Evolutionary conservation across 768 basidiomycete species (phyloP).

Genomic region (Mycena pura): DNA sequence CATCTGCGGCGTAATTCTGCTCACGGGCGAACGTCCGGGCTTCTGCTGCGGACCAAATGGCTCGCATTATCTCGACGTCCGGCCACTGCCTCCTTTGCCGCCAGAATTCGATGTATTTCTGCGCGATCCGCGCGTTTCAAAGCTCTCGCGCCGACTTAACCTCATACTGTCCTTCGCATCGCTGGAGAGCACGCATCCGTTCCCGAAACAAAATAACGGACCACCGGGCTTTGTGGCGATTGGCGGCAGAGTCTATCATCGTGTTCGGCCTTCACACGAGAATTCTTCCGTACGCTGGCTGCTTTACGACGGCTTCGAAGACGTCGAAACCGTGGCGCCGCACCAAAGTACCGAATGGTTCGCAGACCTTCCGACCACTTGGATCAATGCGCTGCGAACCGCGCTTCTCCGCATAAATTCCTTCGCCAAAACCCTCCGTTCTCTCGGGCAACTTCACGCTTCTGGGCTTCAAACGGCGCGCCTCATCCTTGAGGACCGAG

Average conservation of each 20-base stretch:
- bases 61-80: slow-evolving; percentile 8
- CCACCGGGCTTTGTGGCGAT: slow-evolving; percentile 19
- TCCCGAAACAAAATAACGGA: slow-evolving; percentile 15
- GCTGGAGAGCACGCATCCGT: slow-evolving; percentile 22
- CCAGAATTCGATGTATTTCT: slow-evolving; percentile 25
- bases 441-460: neutral
- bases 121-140: slow-evolving; percentile 25
- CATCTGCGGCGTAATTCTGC: slow-evolving; percentile 21
- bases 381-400: neutral
- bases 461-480: neutral
- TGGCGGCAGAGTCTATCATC: slow-evolving; percentile 32
- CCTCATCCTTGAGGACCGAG: slow-evolving; percentile 22
- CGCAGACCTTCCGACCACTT: neutral
- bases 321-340: neutral
- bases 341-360: neutral
- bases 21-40: slow-evolving; percentile 31
- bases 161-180: slow-evolving; percentile 34
- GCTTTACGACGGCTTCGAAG: slow-evolving; percentile 30
- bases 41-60: slow-evolving; percentile 35
- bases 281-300: slow-evolving; percentile 32
- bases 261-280: slow-evolving; percentile 23
- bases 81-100: slow-evolving; percentile 25
- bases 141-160: slow-evolving; percentile 30
- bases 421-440: neutral
- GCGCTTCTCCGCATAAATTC: neutral